These are phyloP conservation scores for Ophiostoma ips DNA, from an alignment of 2,329 filamentous ascomycete species.

Conservation along the genomic window DNA sequence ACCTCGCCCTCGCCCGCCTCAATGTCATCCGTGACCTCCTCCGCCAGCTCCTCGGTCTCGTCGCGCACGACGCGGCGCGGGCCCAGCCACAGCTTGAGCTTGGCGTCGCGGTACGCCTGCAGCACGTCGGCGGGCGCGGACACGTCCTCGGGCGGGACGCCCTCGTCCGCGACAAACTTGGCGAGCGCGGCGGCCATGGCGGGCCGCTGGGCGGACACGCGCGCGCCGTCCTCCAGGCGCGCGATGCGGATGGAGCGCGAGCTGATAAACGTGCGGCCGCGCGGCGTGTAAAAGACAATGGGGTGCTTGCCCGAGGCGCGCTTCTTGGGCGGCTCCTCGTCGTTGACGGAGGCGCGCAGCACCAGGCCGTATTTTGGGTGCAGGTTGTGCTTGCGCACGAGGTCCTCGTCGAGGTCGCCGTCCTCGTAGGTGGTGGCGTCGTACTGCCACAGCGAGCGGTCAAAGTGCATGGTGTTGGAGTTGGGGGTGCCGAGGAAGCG, in stretches of 20 bases:
- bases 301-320: slow-evolving; percentile 32
- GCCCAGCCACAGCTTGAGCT: slow-evolving; percentile 12
- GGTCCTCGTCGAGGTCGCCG: slow-evolving; percentile 36
- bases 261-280: slow-evolving; percentile 33
- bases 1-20: slow-evolving; percentile 12
- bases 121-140: slow-evolving; percentile 4
- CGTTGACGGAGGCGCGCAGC: slow-evolving; percentile 32
- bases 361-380: slow-evolving; percentile 42
- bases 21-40: too few species aligned
- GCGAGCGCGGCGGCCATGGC: slow-evolving; percentile 14
- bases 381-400: slow-evolving; percentile 34
- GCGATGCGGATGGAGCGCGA: slow-evolving; percentile 26
- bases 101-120: slow-evolving; percentile 10
- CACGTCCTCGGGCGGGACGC: slow-evolving; percentile 15
- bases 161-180: slow-evolving; percentile 16
- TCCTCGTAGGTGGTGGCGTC: slow-evolving; percentile 35
- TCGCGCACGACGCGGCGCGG: slow-evolving; percentile 7
- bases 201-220: slow-evolving; percentile 7
- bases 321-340: slow-evolving; percentile 25
- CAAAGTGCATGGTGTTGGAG: slow-evolving; percentile 38
- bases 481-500: slow-evolving; percentile 41
- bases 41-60: slow-evolving; percentile 10
- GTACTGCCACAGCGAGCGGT: slow-evolving; percentile 38
- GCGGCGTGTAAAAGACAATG: slow-evolving; percentile 34
- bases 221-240: slow-evolving; percentile 15